Evolutionary conservation across 2,329 filamentous ascomycete species (phyloP).

Genomic region (Exophiala bonariae): DNA sequence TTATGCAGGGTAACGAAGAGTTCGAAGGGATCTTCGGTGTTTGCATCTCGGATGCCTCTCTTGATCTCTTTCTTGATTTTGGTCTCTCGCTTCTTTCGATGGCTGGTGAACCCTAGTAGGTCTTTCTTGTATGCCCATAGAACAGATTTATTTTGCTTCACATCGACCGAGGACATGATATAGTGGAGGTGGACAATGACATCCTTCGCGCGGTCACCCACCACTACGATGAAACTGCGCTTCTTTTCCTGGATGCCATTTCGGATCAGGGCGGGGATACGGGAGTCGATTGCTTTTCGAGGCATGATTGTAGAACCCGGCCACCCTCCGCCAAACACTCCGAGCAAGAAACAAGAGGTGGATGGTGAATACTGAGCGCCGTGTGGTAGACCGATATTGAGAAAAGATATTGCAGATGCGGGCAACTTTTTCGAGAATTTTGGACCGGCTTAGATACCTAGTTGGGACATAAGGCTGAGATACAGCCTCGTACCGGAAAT

Average conservation of each 20-base stretch:
- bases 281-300: constrained; percentile 70
- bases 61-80: constrained; percentile 99
- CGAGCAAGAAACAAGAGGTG: not conserved
- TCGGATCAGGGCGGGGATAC: constrained; percentile 85
- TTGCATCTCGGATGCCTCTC: constrained; percentile 86
- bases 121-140: constrained; percentile 99
- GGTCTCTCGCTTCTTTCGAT: constrained; percentile 95
- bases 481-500: too few relatives aligned
- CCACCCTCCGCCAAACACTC: constrained; percentile 16
- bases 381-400: too few relatives aligned
- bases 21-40: constrained; percentile 93
- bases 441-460: too few relatives aligned
- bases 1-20: constrained; percentile 95
- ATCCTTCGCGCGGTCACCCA: constrained; percentile 92
- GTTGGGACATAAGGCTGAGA: too few relatives aligned
- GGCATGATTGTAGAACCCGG: constrained; percentile 34
- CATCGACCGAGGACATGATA: constrained; percentile 84
- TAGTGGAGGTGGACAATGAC: constrained; percentile 94
- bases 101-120: constrained; percentile 88
- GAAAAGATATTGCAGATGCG: too few relatives aligned
- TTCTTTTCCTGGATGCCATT: constrained; percentile 95
- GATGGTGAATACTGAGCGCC: not conserved
- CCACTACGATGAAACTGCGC: constrained; percentile 94
- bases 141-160: constrained; percentile 94
- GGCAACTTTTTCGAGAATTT: too few relatives aligned